Base-by-base conservation (phyloP, 1,284 basidiomycete species). In the Malassezia pachydermatis region DNA sequence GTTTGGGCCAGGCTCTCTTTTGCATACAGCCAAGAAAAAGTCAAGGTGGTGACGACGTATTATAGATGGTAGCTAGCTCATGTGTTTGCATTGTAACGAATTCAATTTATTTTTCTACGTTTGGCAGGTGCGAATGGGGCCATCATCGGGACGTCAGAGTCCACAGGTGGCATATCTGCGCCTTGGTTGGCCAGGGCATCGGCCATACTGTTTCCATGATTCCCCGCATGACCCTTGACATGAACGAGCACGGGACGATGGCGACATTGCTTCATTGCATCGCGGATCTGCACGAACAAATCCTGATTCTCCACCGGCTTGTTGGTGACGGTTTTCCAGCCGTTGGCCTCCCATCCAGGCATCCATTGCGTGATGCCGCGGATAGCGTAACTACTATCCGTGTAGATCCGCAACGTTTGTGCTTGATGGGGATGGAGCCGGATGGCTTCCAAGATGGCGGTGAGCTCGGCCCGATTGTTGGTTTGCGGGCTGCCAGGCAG, bases 401-500 rank as follows among this genome's bases (percentile, higher is more conserved):
- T 80, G 62, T 80, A 81, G 62, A 88, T 84, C 36, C 81, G 69
- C 0, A 80, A 77, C 16, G 74, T 41, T 2, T 40, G 75, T 17
- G 75, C 76, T 7, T 74, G 74, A 25, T 65, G 52, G 0, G 82
- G 81, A 0, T 80, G 76, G 0, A 78, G 78, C 66, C 87, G 82
- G 5, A 88, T 75, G 16, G 81, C 77, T 10, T 84, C 80, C 14
- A 82, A 73, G 55, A 88, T 83, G 3, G 84, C 86, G 83, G 86
- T 38, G 23, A 90, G 76, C 68, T 90, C 87, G 3, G 85, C 87
- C 11, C 85, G 77, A 56, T 90, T 89, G 67, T 90, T 90, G 0
- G 86, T 89, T 67, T 89, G 87, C 37, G 53, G 24, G 9, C 73
- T 74, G 2, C 87, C 88, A 2, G 84, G 83, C 58, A 86, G 83